Conservation (phyloP, 2,329 filamentous ascomycete genomes). For the Dendrostoma leiphaemia region DNA sequence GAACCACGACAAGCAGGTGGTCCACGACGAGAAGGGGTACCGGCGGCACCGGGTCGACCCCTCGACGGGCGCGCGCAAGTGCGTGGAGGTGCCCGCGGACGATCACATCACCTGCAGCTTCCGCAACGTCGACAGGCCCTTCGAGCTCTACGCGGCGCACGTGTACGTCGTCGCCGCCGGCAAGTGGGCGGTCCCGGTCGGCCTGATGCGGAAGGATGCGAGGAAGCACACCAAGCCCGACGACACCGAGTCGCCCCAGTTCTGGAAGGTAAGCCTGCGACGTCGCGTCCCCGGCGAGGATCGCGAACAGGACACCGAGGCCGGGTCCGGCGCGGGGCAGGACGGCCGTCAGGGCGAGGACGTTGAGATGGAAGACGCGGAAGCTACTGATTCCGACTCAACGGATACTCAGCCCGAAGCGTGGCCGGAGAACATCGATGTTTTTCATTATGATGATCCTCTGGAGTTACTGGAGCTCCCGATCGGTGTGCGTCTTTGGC, state of each 20-base stretch:
- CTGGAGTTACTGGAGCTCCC: too few species aligned
- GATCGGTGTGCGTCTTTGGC: too few species aligned
- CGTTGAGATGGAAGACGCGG: too few species aligned
- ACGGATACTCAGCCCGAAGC: too few species aligned
- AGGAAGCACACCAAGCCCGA: not conserved
- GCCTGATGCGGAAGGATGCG: not conserved
- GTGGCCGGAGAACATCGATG: too few species aligned
- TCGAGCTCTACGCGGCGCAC: not conserved
- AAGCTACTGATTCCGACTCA: too few species aligned
- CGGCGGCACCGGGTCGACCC: not conserved
- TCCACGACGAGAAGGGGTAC: not conserved
- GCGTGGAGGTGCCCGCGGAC: not conserved
- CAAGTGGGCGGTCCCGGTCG: not conserved
- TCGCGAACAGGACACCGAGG: too few species aligned
- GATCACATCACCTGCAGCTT: not conserved
- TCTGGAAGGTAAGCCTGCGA: not conserved
- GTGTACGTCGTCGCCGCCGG: not conserved
- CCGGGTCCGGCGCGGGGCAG: too few species aligned
- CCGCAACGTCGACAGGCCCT: not conserved
- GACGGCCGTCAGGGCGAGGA: too few species aligned
- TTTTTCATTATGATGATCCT: too few species aligned
- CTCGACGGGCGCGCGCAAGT: not conserved
- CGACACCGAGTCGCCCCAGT: not conserved
- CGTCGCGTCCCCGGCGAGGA: too few species aligned
- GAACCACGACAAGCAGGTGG: not conserved